Percentiles rank a stretch among this genome's conserved stretches.
Conservation (phyloP, 2,329 filamentous ascomycete species). For the Cadophora malorum region DNA sequence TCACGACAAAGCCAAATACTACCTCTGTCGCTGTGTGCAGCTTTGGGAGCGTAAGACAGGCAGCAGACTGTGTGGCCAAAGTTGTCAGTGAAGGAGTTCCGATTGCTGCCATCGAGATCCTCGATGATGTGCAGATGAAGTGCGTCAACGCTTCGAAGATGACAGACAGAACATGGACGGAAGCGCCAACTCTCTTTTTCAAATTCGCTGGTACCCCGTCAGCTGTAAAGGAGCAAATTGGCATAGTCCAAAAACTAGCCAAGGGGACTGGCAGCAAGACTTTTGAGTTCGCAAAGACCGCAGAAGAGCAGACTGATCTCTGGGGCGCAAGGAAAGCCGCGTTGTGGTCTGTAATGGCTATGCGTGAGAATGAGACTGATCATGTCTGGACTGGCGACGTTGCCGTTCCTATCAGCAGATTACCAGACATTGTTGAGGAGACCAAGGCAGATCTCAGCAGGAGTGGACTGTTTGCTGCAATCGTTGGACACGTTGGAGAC, state of each 20-base stretch:
- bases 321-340: slow-evolving; percentile 88
- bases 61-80: slow-evolving; percentile 70
- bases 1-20: slow-evolving; percentile 80
- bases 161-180: slow-evolving; percentile 71
- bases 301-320: slow-evolving; percentile 75
- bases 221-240: slow-evolving; percentile 80
- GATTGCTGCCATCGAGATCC: slow-evolving; percentile 88
- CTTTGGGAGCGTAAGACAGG: slow-evolving; percentile 55
- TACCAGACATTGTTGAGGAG: slow-evolving; percentile 79
- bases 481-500: slow-evolving; percentile 76
- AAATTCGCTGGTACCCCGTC: slow-evolving; percentile 77
- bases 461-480: slow-evolving; percentile 64
- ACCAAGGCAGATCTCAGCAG: slow-evolving; percentile 68
- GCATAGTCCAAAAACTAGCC: slow-evolving; percentile 68
- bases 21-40: slow-evolving; percentile 80
- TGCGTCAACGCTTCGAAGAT: slow-evolving; percentile 70
- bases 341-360: slow-evolving; percentile 79
- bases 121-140: slow-evolving; percentile 90
- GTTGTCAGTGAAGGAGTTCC: slow-evolving; percentile 84
- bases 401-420: slow-evolving; percentile 77
- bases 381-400: slow-evolving; percentile 88
- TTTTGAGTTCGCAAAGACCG: slow-evolving; percentile 78
- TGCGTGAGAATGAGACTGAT: slow-evolving; percentile 64
- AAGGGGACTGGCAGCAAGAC: slow-evolving; percentile 65
- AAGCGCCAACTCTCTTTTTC: slow-evolving; percentile 81